Evolutionary conservation across 2,329 filamentous ascomycete genomes (phyloP).

Genomic region (Calonectria honghensis): DNA sequence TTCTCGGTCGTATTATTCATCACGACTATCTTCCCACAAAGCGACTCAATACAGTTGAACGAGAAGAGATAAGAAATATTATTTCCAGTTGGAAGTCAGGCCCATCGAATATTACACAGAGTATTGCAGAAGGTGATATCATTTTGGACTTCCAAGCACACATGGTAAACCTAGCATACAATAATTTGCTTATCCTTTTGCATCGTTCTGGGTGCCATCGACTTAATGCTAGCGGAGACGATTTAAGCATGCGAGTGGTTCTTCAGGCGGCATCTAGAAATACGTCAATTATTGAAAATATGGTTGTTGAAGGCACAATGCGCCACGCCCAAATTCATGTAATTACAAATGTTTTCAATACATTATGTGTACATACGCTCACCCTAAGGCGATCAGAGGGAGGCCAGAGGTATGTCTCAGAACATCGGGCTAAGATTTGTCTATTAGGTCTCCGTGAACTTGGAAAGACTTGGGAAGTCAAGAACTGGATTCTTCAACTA

Average conservation of each 20-base stretch:
- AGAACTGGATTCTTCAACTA: background rate
- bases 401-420: background rate
- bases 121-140: background rate
- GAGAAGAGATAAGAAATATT: background rate
- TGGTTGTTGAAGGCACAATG: background rate
- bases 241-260: background rate
- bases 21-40: background rate
- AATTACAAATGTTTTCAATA: background rate
- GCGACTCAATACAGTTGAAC: background rate
- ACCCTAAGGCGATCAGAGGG: background rate
- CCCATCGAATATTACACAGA: background rate
- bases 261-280: background rate
- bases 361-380: background rate
- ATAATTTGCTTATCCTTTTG: background rate
- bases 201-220: background rate
- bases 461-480: constrained; percentile 1
- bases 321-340: background rate
- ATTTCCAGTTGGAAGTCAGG: background rate
- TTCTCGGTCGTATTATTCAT: background rate
- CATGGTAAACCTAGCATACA: constrained; percentile 7
- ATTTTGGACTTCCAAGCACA: background rate
- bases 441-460: background rate
- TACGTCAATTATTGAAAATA: background rate
- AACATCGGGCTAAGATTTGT: background rate
- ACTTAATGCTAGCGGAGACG: background rate